Conservation (phyloP, 1,139 yeast genomes). For the Saccharomyces pastorianus region DNA sequence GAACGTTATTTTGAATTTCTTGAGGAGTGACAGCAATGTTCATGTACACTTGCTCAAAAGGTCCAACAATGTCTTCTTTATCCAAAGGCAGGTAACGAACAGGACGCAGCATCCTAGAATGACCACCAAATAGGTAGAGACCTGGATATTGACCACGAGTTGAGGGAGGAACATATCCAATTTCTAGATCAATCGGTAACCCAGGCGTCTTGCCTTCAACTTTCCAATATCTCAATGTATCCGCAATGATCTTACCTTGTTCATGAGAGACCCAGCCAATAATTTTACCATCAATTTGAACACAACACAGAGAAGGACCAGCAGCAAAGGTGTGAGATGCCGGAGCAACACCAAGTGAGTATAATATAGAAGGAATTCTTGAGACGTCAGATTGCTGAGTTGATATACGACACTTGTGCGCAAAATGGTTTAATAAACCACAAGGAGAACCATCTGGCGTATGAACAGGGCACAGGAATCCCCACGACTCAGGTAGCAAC, state of each 20-base stretch:
- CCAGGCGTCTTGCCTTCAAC: conserved; percentile 65
- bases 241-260: conserved; percentile 80
- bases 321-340: conserved; percentile 67
- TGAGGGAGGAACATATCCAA: conserved; percentile 94
- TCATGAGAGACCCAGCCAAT: conserved; percentile 93
- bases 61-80: conserved; percentile 83
- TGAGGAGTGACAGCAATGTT: conserved; percentile 90
- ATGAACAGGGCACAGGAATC: conserved; percentile 96
- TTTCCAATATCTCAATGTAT: conserved; percentile 88
- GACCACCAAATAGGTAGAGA: conserved; percentile 79
- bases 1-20: conserved; percentile 74
- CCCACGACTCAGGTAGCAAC: conserved; percentile 96
- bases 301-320: conserved; percentile 81
- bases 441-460: conserved; percentile 99
- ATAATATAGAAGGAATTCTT: conserved; percentile 55
- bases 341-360: conserved; percentile 74
- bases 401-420: conserved; percentile 87
- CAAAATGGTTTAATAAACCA: conserved; percentile 93
- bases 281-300: conserved; percentile 86
- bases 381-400: conserved; percentile 73
- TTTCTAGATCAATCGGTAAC: conserved; percentile 77
- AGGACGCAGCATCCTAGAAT: conserved; percentile 93
- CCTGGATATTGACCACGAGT: conserved; percentile 97
- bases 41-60: conserved; percentile 97
- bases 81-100: conserved; percentile 81